Base-by-base conservation (phyloP, 345 rosid species). In the Citrus trifoliata region DNA sequence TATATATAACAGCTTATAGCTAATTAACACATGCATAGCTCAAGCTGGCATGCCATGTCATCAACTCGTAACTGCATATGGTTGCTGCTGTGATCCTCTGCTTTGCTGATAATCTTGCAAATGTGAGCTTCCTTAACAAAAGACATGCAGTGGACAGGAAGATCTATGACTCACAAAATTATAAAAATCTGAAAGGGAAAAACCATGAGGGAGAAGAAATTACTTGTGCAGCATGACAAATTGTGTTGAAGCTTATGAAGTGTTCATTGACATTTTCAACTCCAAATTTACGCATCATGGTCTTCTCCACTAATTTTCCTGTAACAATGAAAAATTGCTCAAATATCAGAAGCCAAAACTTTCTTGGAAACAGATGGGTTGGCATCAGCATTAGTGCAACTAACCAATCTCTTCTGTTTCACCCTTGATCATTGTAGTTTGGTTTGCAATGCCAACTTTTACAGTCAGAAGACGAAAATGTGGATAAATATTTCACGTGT, bases 341-440 rank as follows among this genome's bases (percentile, higher is more conserved):
- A 33, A 22, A 75, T 24, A 75, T 55, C 74, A 76, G 35, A 69
- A 33, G 38, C 10, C 35, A 63, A 71, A 33, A 25, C 25, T 56
- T 40, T 66, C 72, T 8, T 0, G 35, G 25, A 37, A 70, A 80
- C 72, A 38, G 16, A 71, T 71, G 64, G 27, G 75, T 61, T 62
- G 42, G 5, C 14, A 62, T 9, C 22, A 74, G 32, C 37, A 27
- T 16, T 74, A 78, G 25, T 30, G 66, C 80, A 77, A 86, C 81
- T 84, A 76, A 93, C 99, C 99, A 84, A 96, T 96, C 40, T 91
- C 97, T 86, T 94, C 97, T 30, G 99, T 96, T 83, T 96, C 97
- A 67, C 98, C 94, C 92, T 94, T 96, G 56, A 96, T 95, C 97
- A 93, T 94, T 35, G 99, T 94, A 48, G 99, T 96, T 83, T 96